These are phyloP conservation scores for Puccinia novopanici DNA, from an alignment of 1,284 basidiomycete genomes.

Conservation along the genomic window DNA sequence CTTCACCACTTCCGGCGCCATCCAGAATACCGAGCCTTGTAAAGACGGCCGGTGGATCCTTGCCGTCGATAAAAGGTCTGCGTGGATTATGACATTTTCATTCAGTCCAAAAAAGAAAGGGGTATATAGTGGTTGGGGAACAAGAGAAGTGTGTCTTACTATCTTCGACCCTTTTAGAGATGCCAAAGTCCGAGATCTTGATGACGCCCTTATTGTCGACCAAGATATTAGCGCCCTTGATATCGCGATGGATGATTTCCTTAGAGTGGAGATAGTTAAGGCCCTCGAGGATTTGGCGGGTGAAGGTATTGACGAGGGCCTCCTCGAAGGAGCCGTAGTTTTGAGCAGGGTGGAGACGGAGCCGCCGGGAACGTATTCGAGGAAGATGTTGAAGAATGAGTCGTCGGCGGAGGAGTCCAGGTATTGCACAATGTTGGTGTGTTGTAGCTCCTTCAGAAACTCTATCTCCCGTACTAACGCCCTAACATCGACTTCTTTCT, in stretches of 20 bases:
- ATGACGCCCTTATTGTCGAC: conserved; percentile 98
- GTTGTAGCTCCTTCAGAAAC: conserved; percentile 87
- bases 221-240: conserved; percentile 96
- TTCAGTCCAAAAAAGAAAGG: neutral
- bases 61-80: conserved; percentile 75
- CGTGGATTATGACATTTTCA: neutral
- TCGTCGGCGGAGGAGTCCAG: conserved; percentile 81
- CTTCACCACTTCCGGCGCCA: conserved; percentile 97
- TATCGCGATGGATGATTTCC: conserved; percentile 96
- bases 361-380: conserved; percentile 97
- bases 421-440: conserved; percentile 65
- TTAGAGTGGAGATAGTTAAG: conserved; percentile 88
- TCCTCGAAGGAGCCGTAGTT: conserved; percentile 98
- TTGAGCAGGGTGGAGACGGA: conserved; percentile 88
- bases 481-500: conserved; percentile 90
- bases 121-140: neutral
- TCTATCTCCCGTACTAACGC: conserved; percentile 96
- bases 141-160: conserved; percentile 66
- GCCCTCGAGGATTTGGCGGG: conserved; percentile 87
- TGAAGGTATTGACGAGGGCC: conserved; percentile 87
- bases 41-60: conserved; percentile 83
- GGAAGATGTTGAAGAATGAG: conserved; percentile 91
- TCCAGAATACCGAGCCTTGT: conserved; percentile 98
- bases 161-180: conserved; percentile 95
- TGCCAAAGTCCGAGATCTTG: conserved; percentile 98